phyloP scores from a whole-genome alignment of 768 basidiomycete genomes.

The Chiua virens region DNA sequence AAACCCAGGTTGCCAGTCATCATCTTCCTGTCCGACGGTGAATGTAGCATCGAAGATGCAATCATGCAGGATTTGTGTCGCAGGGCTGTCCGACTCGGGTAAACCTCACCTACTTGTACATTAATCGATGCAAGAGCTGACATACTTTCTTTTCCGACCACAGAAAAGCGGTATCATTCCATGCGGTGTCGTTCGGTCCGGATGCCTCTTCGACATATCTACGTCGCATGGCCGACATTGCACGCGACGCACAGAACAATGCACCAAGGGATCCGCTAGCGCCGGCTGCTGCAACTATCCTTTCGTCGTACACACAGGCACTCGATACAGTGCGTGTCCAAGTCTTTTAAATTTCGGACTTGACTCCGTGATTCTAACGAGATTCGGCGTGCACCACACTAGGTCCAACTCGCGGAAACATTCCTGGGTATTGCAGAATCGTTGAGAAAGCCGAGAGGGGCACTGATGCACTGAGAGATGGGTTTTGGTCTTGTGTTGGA shows the following conservation, averaged over 20 bases:
- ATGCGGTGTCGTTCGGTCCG: conserved; percentile 56
- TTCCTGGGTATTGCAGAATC: conserved; percentile 61
- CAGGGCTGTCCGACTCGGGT: conserved; percentile 47
- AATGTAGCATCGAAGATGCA: conserved; percentile 39
- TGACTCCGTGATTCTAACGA: too few species aligned
- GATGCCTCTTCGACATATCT: conserved; percentile 27
- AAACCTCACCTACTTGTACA: neutral
- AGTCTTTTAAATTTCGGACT: neutral
- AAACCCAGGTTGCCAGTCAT: conserved; percentile 29
- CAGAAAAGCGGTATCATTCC: conserved; percentile 58
- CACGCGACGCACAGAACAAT: conserved; percentile 44
- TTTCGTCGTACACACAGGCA: conserved; percentile 51
- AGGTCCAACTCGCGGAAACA: conserved; percentile 57
- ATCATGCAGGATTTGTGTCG: conserved; percentile 42
- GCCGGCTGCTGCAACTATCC: conserved; percentile 32
- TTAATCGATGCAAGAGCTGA: neutral
- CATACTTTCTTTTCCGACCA: neutral
- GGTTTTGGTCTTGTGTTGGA: neutral
- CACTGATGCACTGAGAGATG: conserved; percentile 38
- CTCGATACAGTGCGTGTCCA: conserved; percentile 45
- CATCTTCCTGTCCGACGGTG: conserved; percentile 48
- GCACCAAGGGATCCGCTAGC: conserved; percentile 41
- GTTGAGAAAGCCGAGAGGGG: conserved; percentile 54
- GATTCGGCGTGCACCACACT: neutral
- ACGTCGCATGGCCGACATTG: conserved; percentile 53